Conservation (phyloP, 2,329 filamentous ascomycete species). For the Diaporthe batatas region DNA sequence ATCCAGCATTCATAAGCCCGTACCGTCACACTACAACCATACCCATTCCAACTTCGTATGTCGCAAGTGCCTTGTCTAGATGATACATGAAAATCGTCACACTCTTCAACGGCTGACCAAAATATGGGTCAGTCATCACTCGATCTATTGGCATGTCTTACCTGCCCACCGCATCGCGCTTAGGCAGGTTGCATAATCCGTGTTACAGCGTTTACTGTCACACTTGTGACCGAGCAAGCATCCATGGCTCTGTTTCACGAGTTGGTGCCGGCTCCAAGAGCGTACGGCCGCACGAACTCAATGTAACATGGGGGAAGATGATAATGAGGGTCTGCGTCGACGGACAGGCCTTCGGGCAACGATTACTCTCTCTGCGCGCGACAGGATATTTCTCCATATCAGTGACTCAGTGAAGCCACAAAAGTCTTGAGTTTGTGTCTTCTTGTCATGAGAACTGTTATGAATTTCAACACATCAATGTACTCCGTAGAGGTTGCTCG, state of each 20-base stretch:
- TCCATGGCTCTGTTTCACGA: slow-evolving; percentile 4
- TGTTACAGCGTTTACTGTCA: slow-evolving; percentile 21
- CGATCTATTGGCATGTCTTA: slow-evolving; percentile 4
- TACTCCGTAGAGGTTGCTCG: too few relatives aligned
- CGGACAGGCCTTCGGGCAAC: not conserved
- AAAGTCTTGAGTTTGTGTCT: too few relatives aligned
- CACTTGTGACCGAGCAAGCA: not conserved
- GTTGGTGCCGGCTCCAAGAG: not conserved
- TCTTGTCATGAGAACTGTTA: too few relatives aligned
- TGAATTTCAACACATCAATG: too few relatives aligned
- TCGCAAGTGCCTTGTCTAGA: too few relatives aligned
- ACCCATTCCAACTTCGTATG: not conserved
- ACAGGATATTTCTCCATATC: not conserved
- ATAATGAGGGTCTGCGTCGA: not conserved
- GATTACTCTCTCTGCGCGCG: not conserved
- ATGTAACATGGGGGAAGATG: not conserved
- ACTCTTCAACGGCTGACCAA: not conserved
- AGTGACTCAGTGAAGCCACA: not conserved
- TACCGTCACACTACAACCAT: too few relatives aligned
- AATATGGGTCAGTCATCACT: not conserved
- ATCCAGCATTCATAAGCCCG: too few relatives aligned
- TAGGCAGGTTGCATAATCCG: slow-evolving; percentile 24
- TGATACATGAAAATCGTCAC: too few relatives aligned
- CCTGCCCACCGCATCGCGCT: slow-evolving; percentile 20
- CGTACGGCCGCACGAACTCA: slow-evolving; percentile 8